Evolutionary conservation across 306 rosid species (phyloP).

Genomic region (Inga leiocalycina): DNA sequence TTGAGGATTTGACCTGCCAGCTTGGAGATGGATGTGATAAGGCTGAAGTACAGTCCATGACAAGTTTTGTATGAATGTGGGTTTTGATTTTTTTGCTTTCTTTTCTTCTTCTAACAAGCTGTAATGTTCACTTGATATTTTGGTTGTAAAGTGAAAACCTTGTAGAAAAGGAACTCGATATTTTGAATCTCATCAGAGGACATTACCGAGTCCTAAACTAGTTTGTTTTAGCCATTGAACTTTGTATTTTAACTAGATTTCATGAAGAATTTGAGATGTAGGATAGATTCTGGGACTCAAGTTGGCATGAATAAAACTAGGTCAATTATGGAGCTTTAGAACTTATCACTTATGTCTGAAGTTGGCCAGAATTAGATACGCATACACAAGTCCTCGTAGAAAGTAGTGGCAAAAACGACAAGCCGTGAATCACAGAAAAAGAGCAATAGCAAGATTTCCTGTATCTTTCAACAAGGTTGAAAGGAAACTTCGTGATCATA

Average conservation of each 20-base stretch:
- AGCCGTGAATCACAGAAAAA: slow-evolving; percentile 26
- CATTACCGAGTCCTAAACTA: neutral
- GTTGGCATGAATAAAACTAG: neutral
- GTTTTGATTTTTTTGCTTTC: slow-evolving; percentile 5
- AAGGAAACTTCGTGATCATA: slow-evolving; percentile 10
- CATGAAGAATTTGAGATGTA: neutral
- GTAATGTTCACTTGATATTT: neutral
- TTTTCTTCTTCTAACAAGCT: neutral
- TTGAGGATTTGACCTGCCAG: slow-evolving; percentile 47
- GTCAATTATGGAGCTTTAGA: slow-evolving; percentile 7
- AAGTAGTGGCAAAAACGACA: slow-evolving; percentile 32
- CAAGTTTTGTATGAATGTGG: neutral
- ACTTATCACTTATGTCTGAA: slow-evolving; percentile 2
- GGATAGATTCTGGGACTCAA: slow-evolving; percentile 21
- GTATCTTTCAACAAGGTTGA: slow-evolving; percentile 26
- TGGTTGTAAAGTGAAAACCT: neutral
- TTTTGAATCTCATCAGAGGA: neutral
- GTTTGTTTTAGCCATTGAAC: neutral
- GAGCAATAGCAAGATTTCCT: slow-evolving; percentile 22
- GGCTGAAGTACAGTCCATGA: neutral
- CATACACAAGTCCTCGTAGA: slow-evolving; percentile 32
- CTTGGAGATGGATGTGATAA: slow-evolving; percentile 51
- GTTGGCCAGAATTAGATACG: slow-evolving; percentile 38
- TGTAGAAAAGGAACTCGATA: neutral
- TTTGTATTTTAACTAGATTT: neutral